These are phyloP conservation scores for Saccharomyces hybrid DNA, from an alignment of 1,139 yeast genomes.

Conservation along the genomic window DNA sequence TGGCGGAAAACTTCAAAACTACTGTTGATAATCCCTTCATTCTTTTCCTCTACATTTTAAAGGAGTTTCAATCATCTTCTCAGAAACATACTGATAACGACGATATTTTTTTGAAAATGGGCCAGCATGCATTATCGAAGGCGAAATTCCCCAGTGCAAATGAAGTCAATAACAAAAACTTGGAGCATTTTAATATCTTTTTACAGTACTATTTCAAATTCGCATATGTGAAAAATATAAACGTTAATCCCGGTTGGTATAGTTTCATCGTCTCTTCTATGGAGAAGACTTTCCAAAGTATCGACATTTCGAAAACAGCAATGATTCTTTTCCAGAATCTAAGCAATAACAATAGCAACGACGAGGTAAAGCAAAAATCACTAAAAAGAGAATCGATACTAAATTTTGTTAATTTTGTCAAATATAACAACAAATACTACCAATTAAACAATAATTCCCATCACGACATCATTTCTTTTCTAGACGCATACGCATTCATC, in stretches of 20 bases:
- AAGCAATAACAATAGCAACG: constrained; percentile 1
- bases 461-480: constrained; percentile 22
- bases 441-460: constrained; percentile 17
- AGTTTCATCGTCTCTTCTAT: constrained; percentile 22
- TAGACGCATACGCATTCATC: constrained; percentile 20
- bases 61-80: neutral
- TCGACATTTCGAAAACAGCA: constrained; percentile 25
- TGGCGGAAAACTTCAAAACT: neutral
- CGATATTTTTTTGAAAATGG: constrained; percentile 14
- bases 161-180: constrained; percentile 33
- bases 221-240: neutral
- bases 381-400: constrained; percentile 19
- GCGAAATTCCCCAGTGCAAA: constrained; percentile 41
- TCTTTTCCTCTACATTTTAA: neutral
- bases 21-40: neutral
- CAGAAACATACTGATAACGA: constrained; percentile 8
- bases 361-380: constrained; percentile 1
- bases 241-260: constrained; percentile 21
- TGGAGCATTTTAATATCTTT: constrained; percentile 29
- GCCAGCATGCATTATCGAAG: constrained; percentile 19
- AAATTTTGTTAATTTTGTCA: constrained; percentile 25
- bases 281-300: constrained; percentile 30
- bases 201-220: constrained; percentile 21
- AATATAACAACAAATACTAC: constrained; percentile 21
- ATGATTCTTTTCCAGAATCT: constrained; percentile 17